Evolutionary conservation across 2,329 filamentous ascomycete species (phyloP).

Genomic region (Talaromyces pinophilus): DNA sequence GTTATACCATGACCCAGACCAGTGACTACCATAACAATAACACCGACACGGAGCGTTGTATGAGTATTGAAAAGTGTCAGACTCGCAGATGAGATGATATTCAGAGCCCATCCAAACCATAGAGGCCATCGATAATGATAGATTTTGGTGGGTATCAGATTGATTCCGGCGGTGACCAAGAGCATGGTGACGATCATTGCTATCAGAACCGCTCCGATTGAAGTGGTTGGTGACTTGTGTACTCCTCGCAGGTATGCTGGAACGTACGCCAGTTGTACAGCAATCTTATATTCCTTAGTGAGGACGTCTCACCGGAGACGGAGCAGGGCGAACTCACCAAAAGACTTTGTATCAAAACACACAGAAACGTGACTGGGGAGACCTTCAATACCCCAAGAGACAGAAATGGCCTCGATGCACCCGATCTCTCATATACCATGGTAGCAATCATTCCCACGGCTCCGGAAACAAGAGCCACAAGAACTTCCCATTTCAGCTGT

Average conservation of each 20-base stretch:
- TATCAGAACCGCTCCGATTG: constrained; percentile 7
- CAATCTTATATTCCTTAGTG: constrained; percentile 18
- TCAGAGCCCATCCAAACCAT: constrained; percentile 21
- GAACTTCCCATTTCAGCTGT: background rate
- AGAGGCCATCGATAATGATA: constrained; percentile 19
- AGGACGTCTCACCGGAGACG: background rate
- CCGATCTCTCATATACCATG: constrained; percentile 15
- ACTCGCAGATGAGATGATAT: constrained; percentile 19
- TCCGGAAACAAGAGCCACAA: constrained; percentile 15
- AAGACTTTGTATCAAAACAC: constrained; percentile 20
- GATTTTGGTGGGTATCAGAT: constrained; percentile 10
- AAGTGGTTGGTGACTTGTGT: constrained; percentile 7
- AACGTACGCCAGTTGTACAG: constrained; percentile 14
- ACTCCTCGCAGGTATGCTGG: constrained; percentile 17
- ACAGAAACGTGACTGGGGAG: constrained; percentile 14
- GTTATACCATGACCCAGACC: constrained; percentile 20
- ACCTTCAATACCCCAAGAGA: constrained; percentile 3
- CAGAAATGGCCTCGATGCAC: constrained; percentile 18
- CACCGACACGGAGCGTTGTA: constrained; percentile 3
- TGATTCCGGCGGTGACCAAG: background rate
- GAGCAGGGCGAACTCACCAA: constrained; percentile 11
- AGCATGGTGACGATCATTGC: constrained; percentile 11
- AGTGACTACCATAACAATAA: constrained; percentile 11
- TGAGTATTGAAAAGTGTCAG: constrained; percentile 1
- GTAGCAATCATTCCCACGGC: constrained; percentile 7